These are phyloP conservation scores for Thalassiosira mediterranea DNA, from an alignment of 352 stramenopile genomes.

Conservation along the genomic window DNA sequence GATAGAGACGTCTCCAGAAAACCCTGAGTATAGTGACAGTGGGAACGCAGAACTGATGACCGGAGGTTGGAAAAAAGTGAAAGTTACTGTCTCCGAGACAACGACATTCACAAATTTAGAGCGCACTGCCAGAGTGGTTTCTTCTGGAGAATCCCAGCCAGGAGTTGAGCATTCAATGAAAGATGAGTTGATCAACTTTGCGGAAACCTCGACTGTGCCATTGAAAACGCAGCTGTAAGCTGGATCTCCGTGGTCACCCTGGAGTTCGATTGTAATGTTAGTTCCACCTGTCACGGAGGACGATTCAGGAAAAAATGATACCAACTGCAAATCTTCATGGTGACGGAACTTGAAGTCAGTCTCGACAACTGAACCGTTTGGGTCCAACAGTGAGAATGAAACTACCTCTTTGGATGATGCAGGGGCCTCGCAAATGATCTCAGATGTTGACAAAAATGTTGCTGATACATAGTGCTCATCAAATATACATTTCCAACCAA, in stretches of 20 bases:
- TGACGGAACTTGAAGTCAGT: slow-evolving; percentile 46
- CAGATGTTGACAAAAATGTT: slow-evolving; percentile 34
- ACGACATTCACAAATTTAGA: slow-evolving; percentile 5
- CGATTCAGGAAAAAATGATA: slow-evolving; percentile 41
- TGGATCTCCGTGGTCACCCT: slow-evolving; percentile 25
- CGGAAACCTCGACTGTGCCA: slow-evolving; percentile 16
- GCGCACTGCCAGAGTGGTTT: slow-evolving; percentile 31
- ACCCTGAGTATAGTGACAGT: slow-evolving; percentile 34
- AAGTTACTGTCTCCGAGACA: slow-evolving; percentile 16
- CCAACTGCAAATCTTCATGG: slow-evolving; percentile 35
- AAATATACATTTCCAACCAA: slow-evolving; percentile 50
- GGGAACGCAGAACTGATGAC: slow-evolving; percentile 19
- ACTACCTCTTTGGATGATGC: slow-evolving; percentile 17
- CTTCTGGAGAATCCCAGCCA: slow-evolving; percentile 20
- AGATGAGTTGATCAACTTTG: slow-evolving; percentile 30
- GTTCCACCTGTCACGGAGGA: slow-evolving; percentile 39
- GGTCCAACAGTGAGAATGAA: slow-evolving; percentile 28
- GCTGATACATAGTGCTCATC: slow-evolving; percentile 22
- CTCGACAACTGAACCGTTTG: slow-evolving; percentile 37
- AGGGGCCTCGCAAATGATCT: slow-evolving; percentile 42
- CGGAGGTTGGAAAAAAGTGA: slow-evolving; percentile 45
- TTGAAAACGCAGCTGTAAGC: slow-evolving; percentile 53
- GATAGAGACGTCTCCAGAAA: slow-evolving; percentile 35
- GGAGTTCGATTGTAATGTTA: slow-evolving; percentile 33
- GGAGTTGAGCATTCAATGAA: slow-evolving; percentile 39